Base-by-base conservation (phyloP, 225 moss, liverwort and hornwort species). In the Marchantia polymorpha region DNA sequence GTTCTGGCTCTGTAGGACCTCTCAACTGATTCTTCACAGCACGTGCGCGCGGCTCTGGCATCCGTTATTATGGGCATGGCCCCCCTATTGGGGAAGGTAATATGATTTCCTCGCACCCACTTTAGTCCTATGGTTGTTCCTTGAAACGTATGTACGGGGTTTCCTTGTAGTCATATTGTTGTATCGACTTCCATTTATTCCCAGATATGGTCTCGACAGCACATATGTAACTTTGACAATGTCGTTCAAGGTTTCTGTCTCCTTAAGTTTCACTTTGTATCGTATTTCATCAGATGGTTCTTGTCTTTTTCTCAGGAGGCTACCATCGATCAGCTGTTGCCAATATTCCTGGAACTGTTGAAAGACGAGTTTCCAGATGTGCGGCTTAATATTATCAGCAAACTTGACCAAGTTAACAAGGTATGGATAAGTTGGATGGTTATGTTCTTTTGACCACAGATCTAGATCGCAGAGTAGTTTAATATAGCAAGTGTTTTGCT, bases 61-160 rank as follows among this genome's bases (percentile, higher is more conserved):
- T 94, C 96, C 23, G 96, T 96, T 56, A 96, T 96, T 53, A 92
- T 96, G 96, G 96, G 96, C 80, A 96, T 96, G 96, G 96, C 96
- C 64, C 96, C 96, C 17, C 87, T 96, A 64, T 83, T 96, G 82
- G 96, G 96, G 76, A 96, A 96, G 90, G 91, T 91, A 50, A 53
- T 89, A 22, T 56, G 75, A 23, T 12, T 70, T 52, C 73, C 17
- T 27, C 16, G 29, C 46, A 58, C 15, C 11, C 17, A 30, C 26
- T 16, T 7, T 46, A 6, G 31, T 56, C 46, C 26, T 74, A 39
- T 39, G 39, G 54, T 31, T 56, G 12, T 29, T 39, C 16, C 3
- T 6, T 39, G 39, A 39, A 39, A 39, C 39, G 39, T 39, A 39
- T 39, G 5, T 39, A 39, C 39, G 3, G 2, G 39, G 5, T 39